A percentile compares a stretch with the other conserved stretches of the same genome.
Evolutionary conservation across 306 rosid genomes (phyloP).

Genomic region (Trifolium dubium): DNA sequence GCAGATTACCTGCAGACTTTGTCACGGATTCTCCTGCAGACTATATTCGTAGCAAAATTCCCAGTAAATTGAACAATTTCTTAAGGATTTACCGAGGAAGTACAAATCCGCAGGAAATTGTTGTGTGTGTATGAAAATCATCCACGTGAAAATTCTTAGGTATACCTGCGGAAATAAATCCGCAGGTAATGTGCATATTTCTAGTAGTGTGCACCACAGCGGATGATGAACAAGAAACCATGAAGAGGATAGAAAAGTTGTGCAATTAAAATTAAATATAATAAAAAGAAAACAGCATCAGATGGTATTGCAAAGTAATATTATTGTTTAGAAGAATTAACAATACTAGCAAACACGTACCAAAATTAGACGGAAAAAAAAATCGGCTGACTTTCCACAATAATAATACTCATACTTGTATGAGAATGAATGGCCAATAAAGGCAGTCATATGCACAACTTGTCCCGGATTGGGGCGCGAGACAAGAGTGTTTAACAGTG

Average conservation of each 20-base stretch:
- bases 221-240: constrained; percentile 47
- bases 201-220: constrained; percentile 45
- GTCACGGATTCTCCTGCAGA: too few species aligned
- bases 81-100: too few species aligned
- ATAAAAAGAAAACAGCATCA: constrained; percentile 37
- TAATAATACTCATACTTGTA: constrained; percentile 40
- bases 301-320: constrained; percentile 24
- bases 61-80: too few species aligned
- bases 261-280: constrained; percentile 27
- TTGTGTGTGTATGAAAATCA: too few species aligned
- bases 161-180: too few species aligned
- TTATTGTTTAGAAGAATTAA: background rate
- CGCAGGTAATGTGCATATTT: too few species aligned
- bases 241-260: constrained; percentile 42
- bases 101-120: too few species aligned
- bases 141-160: too few species aligned
- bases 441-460: constrained; percentile 34
- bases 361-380: background rate
- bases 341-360: constrained; percentile 8
- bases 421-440: constrained; percentile 24
- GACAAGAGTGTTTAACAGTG: constrained; percentile 38
- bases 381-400: constrained; percentile 19
- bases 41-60: too few species aligned
- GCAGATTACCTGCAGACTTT: too few species aligned
- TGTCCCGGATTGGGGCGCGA: constrained; percentile 40